Base-by-base conservation (phyloP, 495 filamentous ascomycete species). In the Pyronema domesticum region DNA sequence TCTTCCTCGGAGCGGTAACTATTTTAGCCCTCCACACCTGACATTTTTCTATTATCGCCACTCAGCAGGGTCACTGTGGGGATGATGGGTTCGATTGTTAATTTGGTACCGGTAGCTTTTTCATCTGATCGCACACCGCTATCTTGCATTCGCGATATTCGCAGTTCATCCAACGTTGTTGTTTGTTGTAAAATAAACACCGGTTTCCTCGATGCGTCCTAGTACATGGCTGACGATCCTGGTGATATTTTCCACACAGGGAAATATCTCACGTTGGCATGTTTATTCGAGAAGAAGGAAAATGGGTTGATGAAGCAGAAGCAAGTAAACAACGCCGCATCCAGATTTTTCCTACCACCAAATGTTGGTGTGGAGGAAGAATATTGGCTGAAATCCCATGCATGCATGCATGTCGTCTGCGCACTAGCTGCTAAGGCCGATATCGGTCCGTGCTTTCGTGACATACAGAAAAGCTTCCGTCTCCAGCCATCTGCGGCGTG, bases 1-100 rank as follows among this genome's bases (percentile, higher is more conserved):
- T 30, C 45, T 47, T 23, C 11, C 45, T 47, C 8, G n/a, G n/a
- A n/a, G 18, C 13, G 19, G 18, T 11, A 14, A 23, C 45, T 30
- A 47, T 47, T 47, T 17, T 47, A 47, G 45, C 45, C 45, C 45
- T 47, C 45, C 45, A 47, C 45, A 47, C 45, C 45, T 14, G 10
- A 14, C 10, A 18, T 47, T 13, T 14, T 51, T 17, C 35, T 33
- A 18, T 13, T 23, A 51, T 51, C 45, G 10, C 18, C n/a, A 23
- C 3, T n/a, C 5, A 19, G 45, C 14, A 19, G 45, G 45, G 17
- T 42, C 3, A 42, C 39, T n/a, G 45, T 19, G 45, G 10, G 9
- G 45, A 10, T 10, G 45, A 19, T 19, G 45, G 45, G 11, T 11
- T 17, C 17, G 19, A 23, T 17, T 13, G 11, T 37, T 11, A 3